Evolutionary conservation across 2,329 filamentous ascomycete species (phyloP), one percentile per base, ranked within the genome.

Genomic region (Fusarium luffae): DNA sequence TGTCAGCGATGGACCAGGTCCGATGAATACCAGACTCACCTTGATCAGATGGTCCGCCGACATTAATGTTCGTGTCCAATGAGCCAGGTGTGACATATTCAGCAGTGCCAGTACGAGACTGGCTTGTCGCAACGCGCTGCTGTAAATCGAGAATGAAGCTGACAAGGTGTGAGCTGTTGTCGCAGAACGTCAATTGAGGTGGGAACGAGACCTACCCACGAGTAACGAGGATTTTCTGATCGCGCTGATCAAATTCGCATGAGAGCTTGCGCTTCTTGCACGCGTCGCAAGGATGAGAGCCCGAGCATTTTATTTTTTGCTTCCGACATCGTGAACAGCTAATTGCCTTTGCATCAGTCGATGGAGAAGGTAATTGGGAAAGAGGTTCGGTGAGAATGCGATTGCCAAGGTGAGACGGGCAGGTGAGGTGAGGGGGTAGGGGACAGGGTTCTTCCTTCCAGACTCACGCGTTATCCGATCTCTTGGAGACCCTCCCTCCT

Each of bases 181-280:
- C 2, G 28, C 28, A 30, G 28, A 14, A 30, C 28, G 12, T 30
- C 6, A 30, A 30, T 54, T 14, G 42, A 30, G 7, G 42, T 4
- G 32, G 14, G 42, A 14, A 28, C n/a, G 4, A 32, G 25, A 34
- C 62, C 34, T 55, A 84, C 83, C 81, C 82, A 75, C 78, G 77
- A 16, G 83, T 84, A 6, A 86, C 83, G 6, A 85, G 72, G 16
- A 86, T 77, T 65, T 85, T 85, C 51, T 85, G 81, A 40, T 84
- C 81, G n/a, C 79, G 77, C 41, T 84, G 81, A 43, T 78, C 77
- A 69, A 79, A 79, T 27, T 79, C 72, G 55, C 77, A 79, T 1
- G 74, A 68, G 6, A 79, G 55, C 40, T 77, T 76, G 28, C 78
- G 77, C 56, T 77, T 77, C 28, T 73, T 75, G 50, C 77, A 79